Evolutionary conservation across 179 eudicot species (phyloP), one percentile per base, ranked within the genome.

Genomic region (Camellia oleifera): DNA sequence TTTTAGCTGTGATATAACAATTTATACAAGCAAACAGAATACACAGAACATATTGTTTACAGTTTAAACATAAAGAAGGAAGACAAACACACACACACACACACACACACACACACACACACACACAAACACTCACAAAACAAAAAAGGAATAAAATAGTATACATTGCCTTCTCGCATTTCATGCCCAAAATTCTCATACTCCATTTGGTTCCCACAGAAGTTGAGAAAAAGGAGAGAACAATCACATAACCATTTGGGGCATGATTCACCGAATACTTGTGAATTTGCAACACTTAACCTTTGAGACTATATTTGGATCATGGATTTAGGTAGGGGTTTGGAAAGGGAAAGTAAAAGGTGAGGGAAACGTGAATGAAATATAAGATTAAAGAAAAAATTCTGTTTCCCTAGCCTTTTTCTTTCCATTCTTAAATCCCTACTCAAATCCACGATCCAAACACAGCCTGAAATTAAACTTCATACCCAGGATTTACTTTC

Each of bases 401-500:
- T 32, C 40, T 0, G 1, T 32, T 32, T 2, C 40, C 40, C 40
- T 32, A 32, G 40, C 40, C 40, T 32, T 32, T 32, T 32, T 2
- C 40, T 32, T 32, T 32, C 40, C 40, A 32, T 1, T 32, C 2
- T 32, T 32, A 32, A 32, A 32, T 32, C 2, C 40, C 1, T 32
- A 32, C 40, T 32, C 40, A 32, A 32, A 32, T 32, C 40, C 40
- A 32, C 40, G 40, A 32, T 32, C 40, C 40, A 32, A 32, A 32
- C 40, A 32, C 2, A 32, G 40, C 1, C 40, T 40, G 44, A 46
- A 4, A n/a, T 87, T 82, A 95, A 71, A 96, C 99, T 78, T 94
- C 97, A 82, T 96, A 96, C 42, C 99, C 99, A 42, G 98, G 99
- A 85, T 96, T 94, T n/a, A 96, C 89, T 79, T 84, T 96, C 86